Conservation (phyloP, 2,329 filamentous ascomycete genomes). For the Hymenoscyphus repandus region DNA sequence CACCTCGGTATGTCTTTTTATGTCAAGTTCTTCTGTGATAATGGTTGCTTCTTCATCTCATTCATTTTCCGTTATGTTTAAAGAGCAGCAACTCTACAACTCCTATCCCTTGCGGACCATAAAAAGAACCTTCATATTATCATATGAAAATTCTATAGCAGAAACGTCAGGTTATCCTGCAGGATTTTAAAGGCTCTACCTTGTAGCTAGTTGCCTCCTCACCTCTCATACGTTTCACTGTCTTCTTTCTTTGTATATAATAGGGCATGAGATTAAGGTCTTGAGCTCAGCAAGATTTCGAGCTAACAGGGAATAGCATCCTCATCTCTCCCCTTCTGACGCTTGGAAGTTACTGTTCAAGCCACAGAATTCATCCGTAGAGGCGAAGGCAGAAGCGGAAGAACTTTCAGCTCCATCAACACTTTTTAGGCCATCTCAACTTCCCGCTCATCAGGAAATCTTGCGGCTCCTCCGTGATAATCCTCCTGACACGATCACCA, state of each 20-base stretch:
- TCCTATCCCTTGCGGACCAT: no score
- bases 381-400: slow-evolving; percentile 30
- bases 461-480: slow-evolving; percentile 79
- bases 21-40: not conserved
- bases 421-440: slow-evolving; percentile 71
- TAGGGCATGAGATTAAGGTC: no score
- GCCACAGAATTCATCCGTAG: slow-evolving; percentile 41
- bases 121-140: no score
- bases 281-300: slow-evolving; percentile 3
- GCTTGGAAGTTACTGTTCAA: slow-evolving; percentile 69
- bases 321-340: slow-evolving; percentile 68
- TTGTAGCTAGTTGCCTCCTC: no score
- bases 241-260: no score
- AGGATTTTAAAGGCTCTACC: no score
- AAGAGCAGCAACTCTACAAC: no score
- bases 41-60: not conserved
- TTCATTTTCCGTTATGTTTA: not conserved
- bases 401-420: slow-evolving; percentile 32
- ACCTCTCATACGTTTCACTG: no score
- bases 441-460: slow-evolving; percentile 77
- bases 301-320: slow-evolving; percentile 45
- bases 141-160: no score
- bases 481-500: slow-evolving; percentile 77
- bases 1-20: slow-evolving; percentile 38
- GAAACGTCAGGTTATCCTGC: no score